Percentiles rank a stretch among this genome's conserved stretches.
Evolutionary conservation across 345 rosid genomes (phyloP).

Genomic region (Rhodamnia rubescens): DNA sequence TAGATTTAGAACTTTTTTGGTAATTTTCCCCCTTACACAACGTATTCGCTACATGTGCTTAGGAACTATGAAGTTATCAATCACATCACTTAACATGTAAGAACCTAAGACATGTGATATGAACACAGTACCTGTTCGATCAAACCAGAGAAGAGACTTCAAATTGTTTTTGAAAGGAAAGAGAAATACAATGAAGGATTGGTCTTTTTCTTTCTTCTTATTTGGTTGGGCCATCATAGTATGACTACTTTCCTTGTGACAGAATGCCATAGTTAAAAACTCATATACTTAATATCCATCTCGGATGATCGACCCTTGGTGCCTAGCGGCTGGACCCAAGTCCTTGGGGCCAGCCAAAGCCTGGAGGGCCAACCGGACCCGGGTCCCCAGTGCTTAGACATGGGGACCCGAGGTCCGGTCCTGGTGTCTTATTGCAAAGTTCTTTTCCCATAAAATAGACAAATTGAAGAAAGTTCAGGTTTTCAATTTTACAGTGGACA

Average conservation of each 20-base stretch:
- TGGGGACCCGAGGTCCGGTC: background rate
- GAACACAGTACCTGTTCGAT: slow-evolving; percentile 48
- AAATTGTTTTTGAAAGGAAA: background rate
- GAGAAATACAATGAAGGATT: background rate
- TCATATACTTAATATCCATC: background rate
- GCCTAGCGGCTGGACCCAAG: background rate
- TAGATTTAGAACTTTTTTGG: no score
- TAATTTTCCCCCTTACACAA: background rate
- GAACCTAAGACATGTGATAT: slow-evolving; percentile 81
- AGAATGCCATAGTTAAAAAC: background rate
- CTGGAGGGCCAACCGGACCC: background rate
- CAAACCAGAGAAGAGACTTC: no score
- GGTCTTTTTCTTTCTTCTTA: background rate
- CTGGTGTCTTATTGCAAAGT: background rate
- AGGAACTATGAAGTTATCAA: no score
- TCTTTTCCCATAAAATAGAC: background rate
- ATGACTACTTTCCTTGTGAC: background rate
- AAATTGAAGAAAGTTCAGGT: background rate
- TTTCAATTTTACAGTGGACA: background rate
- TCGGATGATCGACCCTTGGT: background rate
- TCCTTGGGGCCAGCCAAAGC: background rate
- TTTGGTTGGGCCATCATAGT: background rate
- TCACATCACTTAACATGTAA: background rate
- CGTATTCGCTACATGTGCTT: background rate
- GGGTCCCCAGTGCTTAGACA: background rate